Percentiles rank a stretch among this genome's conserved stretches.
phyloP scores from a whole-genome alignment of 352 stramenopile species.

The Phytophthora tentaculata region DNA sequence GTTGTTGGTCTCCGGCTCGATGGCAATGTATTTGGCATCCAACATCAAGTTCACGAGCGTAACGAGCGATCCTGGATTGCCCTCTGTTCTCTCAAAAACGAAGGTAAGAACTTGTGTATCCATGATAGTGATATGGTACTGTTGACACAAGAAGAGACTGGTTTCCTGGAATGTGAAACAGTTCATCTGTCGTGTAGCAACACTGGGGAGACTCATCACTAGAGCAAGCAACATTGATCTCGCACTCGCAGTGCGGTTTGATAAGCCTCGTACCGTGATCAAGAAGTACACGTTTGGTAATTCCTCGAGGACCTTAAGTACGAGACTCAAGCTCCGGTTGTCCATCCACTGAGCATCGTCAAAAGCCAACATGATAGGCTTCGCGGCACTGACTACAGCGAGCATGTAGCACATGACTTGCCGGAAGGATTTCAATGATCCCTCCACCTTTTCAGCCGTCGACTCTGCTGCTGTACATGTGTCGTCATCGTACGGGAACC shows the following conservation, averaged over 20 bases:
- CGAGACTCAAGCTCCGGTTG: conserved; percentile 59
- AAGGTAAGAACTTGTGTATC: conserved; percentile 80
- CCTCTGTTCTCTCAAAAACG: conserved; percentile 67
- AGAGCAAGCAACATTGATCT: conserved; percentile 46
- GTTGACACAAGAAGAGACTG: conserved; percentile 75
- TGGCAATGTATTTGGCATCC: conserved; percentile 64
- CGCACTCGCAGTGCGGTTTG: conserved; percentile 39
- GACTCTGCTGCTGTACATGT: conserved; percentile 9
- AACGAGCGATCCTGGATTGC: conserved; percentile 71
- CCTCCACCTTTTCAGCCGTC: conserved; percentile 43
- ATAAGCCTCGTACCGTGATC: conserved; percentile 49
- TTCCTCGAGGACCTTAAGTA: conserved; percentile 63
- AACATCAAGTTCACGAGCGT: conserved; percentile 78
- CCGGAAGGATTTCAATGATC: conserved; percentile 53
- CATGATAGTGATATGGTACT: conserved; percentile 86
- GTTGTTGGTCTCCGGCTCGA: conserved; percentile 53
- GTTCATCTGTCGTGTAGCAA: conserved; percentile 44
- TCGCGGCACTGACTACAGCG: conserved; percentile 51
- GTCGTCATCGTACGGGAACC: conserved; percentile 50
- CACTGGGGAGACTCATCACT: conserved; percentile 35
- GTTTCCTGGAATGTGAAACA: conserved; percentile 73
- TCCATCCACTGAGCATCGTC: conserved; percentile 86
- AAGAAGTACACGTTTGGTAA: conserved; percentile 65
- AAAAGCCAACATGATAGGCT: conserved; percentile 72
- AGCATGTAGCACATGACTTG: conserved; percentile 66